Conservation (phyloP, 225 moss, liverwort and hornwort species). For the Marchantia paleacea region DNA sequence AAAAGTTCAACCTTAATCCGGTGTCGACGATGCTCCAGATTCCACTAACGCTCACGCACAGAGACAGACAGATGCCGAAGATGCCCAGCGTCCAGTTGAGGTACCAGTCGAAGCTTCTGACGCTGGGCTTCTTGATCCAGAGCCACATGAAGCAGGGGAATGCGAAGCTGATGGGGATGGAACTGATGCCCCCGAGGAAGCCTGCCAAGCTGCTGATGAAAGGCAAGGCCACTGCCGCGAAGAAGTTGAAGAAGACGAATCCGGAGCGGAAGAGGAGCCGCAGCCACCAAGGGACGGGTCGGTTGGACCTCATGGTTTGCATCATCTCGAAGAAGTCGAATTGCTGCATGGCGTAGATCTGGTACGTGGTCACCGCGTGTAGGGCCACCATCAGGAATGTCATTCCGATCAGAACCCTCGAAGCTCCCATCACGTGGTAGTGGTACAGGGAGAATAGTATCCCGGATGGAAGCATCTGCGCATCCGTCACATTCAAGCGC, state of each 20-base stretch:
- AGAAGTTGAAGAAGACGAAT: constrained; percentile 50
- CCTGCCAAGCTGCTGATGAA: constrained; percentile 53
- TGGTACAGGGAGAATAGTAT: constrained; percentile 46
- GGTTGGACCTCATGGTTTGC: constrained; percentile 42
- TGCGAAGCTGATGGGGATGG: constrained; percentile 49
- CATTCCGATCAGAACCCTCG: constrained; percentile 44
- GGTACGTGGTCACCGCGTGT: constrained; percentile 49
- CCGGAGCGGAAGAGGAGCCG: constrained; percentile 37
- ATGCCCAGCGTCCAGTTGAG: constrained; percentile 48
- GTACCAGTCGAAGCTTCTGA: constrained; percentile 52
- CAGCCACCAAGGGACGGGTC: constrained; percentile 41
- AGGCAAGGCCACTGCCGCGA: constrained; percentile 50
- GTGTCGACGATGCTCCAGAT: constrained; percentile 56
- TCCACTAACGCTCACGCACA: constrained; percentile 43
- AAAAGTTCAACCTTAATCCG: constrained; percentile 49
- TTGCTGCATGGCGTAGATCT: constrained; percentile 60
- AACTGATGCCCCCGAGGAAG: constrained; percentile 49
- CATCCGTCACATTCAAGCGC: not conserved
- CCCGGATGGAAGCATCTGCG: constrained; percentile 51
- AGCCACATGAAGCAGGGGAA: constrained; percentile 60
- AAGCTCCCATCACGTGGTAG: constrained; percentile 38
- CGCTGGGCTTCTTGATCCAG: constrained; percentile 43
- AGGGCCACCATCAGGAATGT: constrained; percentile 52
- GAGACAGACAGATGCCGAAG: constrained; percentile 35
- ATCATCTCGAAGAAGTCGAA: constrained; percentile 52